Evolutionary conservation across 2,329 filamentous ascomycete species (phyloP).

Genomic region (Fusarium zealandicum): DNA sequence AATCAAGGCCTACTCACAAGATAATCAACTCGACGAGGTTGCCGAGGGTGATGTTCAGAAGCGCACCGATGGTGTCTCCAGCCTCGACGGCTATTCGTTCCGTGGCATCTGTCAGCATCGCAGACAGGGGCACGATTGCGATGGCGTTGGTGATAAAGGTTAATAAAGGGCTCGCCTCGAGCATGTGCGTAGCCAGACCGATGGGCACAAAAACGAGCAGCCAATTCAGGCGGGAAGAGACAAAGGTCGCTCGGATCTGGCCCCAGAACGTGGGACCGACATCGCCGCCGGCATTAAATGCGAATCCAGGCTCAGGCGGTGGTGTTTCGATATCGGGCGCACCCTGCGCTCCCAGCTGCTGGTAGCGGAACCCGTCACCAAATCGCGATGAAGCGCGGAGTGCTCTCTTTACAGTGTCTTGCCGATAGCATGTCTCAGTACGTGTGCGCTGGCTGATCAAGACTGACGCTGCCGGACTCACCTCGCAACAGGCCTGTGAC

Average conservation of each 20-base stretch:
- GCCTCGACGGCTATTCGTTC: slow-evolving; percentile 64
- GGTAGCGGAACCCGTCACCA: slow-evolving; percentile 35
- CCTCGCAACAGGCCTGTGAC: background rate
- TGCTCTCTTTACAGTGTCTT: slow-evolving; percentile 34
- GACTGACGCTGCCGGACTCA: background rate
- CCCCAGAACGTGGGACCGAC: slow-evolving; percentile 26
- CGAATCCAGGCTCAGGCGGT: slow-evolving; percentile 21
- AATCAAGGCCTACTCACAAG: slow-evolving; percentile 49
- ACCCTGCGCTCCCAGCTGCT: slow-evolving; percentile 27
- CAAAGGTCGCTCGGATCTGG: slow-evolving; percentile 41
- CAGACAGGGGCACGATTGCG: slow-evolving; percentile 66
- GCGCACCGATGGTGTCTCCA: slow-evolving; percentile 65
- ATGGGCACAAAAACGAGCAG: slow-evolving; percentile 75
- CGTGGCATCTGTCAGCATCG: slow-evolving; percentile 64
- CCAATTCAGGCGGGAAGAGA: slow-evolving; percentile 64
- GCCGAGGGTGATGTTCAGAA: slow-evolving; percentile 68
- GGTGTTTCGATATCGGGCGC: slow-evolving; percentile 37
- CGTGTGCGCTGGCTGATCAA: background rate
- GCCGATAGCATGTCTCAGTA: slow-evolving; percentile 17
- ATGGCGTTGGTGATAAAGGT: slow-evolving; percentile 68
- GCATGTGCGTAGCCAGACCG: slow-evolving; percentile 64
- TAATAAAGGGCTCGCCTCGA: slow-evolving; percentile 46
- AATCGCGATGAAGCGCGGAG: slow-evolving; percentile 36
- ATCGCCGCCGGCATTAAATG: slow-evolving; percentile 13
- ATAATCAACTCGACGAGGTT: slow-evolving; percentile 70